Conservation (phyloP, 805 yeast genomes). For the Candida oleophila region DNA sequence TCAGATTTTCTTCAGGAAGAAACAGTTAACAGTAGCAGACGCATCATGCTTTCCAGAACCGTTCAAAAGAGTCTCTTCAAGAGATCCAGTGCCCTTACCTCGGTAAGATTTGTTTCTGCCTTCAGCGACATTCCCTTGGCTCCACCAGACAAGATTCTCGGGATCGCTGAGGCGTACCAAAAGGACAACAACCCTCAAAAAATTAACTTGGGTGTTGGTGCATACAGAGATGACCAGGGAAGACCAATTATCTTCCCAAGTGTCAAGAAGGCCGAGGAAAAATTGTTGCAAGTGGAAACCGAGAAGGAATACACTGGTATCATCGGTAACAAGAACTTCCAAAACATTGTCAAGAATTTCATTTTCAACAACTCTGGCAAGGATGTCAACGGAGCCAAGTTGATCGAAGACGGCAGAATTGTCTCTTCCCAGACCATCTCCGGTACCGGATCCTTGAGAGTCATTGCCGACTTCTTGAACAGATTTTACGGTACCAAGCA, state of each 20-base stretch:
- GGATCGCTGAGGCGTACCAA: constrained; percentile 73
- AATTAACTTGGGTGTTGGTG: constrained; percentile 78
- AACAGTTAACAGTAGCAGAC: no score
- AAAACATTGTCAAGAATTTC: constrained; percentile 63
- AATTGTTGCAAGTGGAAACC: constrained; percentile 45
- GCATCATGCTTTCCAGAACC: not conserved
- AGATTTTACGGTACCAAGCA: constrained; percentile 55
- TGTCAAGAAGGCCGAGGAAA: constrained; percentile 63
- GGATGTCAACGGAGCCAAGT: constrained; percentile 53
- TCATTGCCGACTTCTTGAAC: constrained; percentile 74
- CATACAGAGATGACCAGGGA: constrained; percentile 89
- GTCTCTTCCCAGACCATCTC: constrained; percentile 87
- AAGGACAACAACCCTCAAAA: constrained; percentile 60
- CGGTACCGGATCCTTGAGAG: constrained; percentile 93
- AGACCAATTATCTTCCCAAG: constrained; percentile 86
- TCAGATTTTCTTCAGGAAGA: no score
- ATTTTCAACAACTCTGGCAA: constrained; percentile 60
- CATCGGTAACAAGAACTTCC: constrained; percentile 71
- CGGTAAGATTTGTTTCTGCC: constrained; percentile 5
- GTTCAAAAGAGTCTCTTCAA: not conserved
- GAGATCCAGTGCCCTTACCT: not conserved
- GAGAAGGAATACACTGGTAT: constrained; percentile 89
- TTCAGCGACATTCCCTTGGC: constrained; percentile 43
- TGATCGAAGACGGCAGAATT: constrained; percentile 61
- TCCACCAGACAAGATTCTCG: constrained; percentile 86